Conservation (phyloP, 495 filamentous ascomycete species). For the Aspergillus haitiensis region DNA sequence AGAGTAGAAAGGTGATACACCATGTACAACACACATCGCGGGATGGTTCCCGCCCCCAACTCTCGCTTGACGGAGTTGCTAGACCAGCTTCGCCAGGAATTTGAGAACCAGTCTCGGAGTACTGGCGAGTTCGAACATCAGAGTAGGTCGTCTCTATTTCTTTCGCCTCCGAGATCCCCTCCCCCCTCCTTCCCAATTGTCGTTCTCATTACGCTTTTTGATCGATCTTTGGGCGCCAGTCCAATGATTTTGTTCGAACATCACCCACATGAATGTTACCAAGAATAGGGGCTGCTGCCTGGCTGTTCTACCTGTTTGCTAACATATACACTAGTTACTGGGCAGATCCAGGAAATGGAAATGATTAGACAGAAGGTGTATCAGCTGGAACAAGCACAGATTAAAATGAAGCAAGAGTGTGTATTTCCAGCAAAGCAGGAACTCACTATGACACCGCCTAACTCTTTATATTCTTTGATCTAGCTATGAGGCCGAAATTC, state of each 20-base stretch:
- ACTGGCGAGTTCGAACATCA: constrained; percentile 84
- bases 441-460: neutral
- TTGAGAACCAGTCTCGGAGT: constrained; percentile 75
- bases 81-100: constrained; percentile 86
- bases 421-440: constrained; percentile 24
- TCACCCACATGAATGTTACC: no score
- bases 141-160: constrained; percentile 59
- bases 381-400: constrained; percentile 82
- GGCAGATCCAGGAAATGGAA: constrained; percentile 89
- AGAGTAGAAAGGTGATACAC: constrained; percentile 28
- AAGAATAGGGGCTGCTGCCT: no score
- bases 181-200: neutral
- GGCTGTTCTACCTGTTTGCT: constrained; percentile 19
- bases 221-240: neutral
- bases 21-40: constrained; percentile 92
- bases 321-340: constrained; percentile 61
- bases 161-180: constrained; percentile 1
- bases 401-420: constrained; percentile 86
- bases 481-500: constrained; percentile 93
- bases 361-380: constrained; percentile 89
- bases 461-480: constrained; percentile 8
- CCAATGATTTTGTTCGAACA: neutral
- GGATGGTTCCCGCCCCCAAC: constrained; percentile 71
- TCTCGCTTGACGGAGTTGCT: constrained; percentile 85
- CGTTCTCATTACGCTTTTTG: neutral